A percentile compares a stretch with the other conserved stretches of the same genome.
Evolutionary conservation across 805 yeast genomes (phyloP).

Genomic region (Yarrowia yakushimensis): DNA sequence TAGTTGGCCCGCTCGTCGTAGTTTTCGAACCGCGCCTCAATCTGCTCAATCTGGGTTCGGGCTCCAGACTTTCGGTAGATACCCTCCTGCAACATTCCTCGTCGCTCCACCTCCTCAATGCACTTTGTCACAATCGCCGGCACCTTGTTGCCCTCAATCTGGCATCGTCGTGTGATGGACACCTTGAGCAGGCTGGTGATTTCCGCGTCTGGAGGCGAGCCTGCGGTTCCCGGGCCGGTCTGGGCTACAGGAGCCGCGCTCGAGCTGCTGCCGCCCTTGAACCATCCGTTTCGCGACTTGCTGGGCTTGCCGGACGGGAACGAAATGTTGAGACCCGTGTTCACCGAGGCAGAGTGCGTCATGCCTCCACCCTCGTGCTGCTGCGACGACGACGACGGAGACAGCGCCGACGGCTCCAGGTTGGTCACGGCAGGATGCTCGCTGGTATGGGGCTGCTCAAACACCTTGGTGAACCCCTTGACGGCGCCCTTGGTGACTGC

Average conservation of each 20-base stretch:
- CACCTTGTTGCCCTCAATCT: conserved; percentile 55
- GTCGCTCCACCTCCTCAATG: conserved; percentile 67
- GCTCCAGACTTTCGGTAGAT: conserved; percentile 88
- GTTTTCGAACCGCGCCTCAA: conserved; percentile 41
- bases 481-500: conserved; percentile 38
- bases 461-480: conserved; percentile 38
- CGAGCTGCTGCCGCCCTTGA: conserved; percentile 23
- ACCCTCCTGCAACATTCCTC: conserved; percentile 80
- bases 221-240: conserved; percentile 27
- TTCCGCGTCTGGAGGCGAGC: conserved; percentile 19
- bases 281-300: conserved; percentile 29
- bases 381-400: conserved; percentile 5
- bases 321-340: conserved; percentile 29
- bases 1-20: conserved; percentile 40
- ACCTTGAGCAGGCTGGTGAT: conserved; percentile 44
- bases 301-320: conserved; percentile 27
- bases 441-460: conserved; percentile 32
- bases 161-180: conserved; percentile 60
- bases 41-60: conserved; percentile 56
- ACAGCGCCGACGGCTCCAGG: conserved; percentile 13
- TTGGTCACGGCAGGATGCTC: conserved; percentile 23
- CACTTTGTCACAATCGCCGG: conserved; percentile 75
- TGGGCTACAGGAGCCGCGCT: not conserved
- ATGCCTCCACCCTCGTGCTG: not conserved
- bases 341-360: conserved; percentile 1